These are phyloP conservation scores for Acer yangbiense DNA, from an alignment of 345 rosid genomes.

Conservation along the genomic window DNA sequence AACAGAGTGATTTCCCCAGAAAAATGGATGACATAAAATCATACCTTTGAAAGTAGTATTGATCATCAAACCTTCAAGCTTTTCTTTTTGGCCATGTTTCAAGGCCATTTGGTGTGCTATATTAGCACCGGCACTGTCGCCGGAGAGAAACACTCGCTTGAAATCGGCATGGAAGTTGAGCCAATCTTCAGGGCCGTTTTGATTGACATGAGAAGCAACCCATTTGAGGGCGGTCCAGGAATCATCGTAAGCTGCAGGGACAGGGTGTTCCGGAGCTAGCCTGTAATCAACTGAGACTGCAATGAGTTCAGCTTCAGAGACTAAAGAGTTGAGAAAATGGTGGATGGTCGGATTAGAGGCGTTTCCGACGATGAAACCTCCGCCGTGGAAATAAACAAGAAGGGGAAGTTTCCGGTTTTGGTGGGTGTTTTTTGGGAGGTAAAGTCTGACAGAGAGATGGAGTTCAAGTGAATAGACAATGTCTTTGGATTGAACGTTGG, in stretches of 20 bases:
- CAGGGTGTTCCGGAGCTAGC: constrained; percentile 35
- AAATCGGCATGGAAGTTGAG: constrained; percentile 33
- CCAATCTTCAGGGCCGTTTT: constrained; percentile 25
- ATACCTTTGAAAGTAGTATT: no score
- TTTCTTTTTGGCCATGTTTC: no score
- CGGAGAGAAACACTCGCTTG: constrained; percentile 29
- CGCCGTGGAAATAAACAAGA: constrained; percentile 29
- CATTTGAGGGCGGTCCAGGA: constrained; percentile 47
- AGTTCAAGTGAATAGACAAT: constrained; percentile 22
- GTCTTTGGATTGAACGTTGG: constrained; percentile 54
- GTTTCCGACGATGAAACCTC: constrained; percentile 31
- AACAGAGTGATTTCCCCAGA: constrained; percentile 15
- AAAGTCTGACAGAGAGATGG: constrained; percentile 36
- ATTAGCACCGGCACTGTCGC: constrained; percentile 29
- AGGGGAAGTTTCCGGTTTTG: constrained; percentile 39
- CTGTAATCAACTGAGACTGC: constrained; percentile 40
- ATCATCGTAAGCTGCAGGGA: constrained; percentile 41
- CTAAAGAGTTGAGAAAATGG: constrained; percentile 18
- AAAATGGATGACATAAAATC: no score
- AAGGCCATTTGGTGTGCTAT: no score
- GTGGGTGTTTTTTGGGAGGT: constrained; percentile 31
- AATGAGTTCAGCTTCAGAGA: constrained; percentile 25
- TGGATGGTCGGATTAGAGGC: constrained; percentile 32
- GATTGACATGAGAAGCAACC: constrained; percentile 32
- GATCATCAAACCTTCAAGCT: not conserved